Conservation (phyloP, 2,329 filamentous ascomycete species). For the Trichoderma sp. region DNA sequence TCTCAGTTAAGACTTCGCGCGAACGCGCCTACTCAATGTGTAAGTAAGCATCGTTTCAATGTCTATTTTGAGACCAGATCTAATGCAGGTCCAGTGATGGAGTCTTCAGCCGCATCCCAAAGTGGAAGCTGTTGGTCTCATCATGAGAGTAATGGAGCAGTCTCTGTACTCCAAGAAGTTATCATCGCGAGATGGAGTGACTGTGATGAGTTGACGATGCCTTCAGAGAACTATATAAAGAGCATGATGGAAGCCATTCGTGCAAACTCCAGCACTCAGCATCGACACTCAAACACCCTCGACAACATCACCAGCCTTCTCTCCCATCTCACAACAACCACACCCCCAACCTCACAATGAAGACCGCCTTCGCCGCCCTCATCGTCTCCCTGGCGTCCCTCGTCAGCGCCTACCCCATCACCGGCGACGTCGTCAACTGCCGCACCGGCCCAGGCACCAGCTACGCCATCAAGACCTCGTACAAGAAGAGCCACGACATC, state of each 20-base stretch:
- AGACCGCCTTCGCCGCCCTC: background rate
- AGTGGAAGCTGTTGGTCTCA: conserved; percentile 1
- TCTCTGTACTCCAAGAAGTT: background rate
- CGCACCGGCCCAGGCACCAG: conserved; percentile 26
- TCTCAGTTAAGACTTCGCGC: too few relatives aligned
- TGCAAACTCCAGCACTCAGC: background rate
- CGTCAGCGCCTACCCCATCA: conserved; percentile 27
- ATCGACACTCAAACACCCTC: background rate
- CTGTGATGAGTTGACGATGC: background rate
- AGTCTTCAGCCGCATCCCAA: background rate
- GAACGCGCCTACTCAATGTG: background rate
- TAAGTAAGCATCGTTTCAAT: background rate
- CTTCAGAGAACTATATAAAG: background rate
- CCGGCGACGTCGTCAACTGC: conserved; percentile 27
- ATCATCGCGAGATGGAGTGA: background rate
- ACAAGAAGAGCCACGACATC: conserved; percentile 29
- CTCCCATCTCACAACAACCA: background rate
- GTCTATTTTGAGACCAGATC: conserved; percentile 5
- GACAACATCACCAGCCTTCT: background rate
- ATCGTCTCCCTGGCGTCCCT: background rate
- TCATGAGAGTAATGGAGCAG: background rate
- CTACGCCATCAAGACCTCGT: conserved; percentile 25
- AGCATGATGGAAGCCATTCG: background rate
- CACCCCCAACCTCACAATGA: background rate
- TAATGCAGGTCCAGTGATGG: background rate